Percentiles rank a stretch among this genome's conserved stretches.
Evolutionary conservation across 1,139 yeast species (phyloP).

Genomic region (Candida sojae): DNA sequence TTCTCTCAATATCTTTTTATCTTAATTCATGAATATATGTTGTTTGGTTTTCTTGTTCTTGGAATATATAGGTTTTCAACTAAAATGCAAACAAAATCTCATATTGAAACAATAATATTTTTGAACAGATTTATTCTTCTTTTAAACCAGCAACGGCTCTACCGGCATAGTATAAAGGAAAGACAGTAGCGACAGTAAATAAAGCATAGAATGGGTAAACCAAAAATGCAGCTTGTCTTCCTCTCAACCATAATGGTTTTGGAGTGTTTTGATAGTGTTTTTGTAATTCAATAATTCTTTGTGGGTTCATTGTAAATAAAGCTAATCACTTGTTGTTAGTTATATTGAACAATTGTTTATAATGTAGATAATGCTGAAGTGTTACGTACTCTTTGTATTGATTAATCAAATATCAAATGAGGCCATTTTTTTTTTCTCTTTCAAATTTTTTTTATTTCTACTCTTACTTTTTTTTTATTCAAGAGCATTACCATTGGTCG

Average conservation of each 20-base stretch:
- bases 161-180: conserved; percentile 74
- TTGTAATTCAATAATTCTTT: conserved; percentile 74
- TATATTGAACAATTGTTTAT: neutral
- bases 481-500: conserved; percentile 3
- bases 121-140: conserved; percentile 3
- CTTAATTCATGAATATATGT: neutral
- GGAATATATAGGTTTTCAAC: neutral
- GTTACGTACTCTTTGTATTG: neutral
- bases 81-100: no score
- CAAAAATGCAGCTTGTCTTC: conserved; percentile 71
- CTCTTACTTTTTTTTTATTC: neutral
- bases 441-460: neutral
- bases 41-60: neutral
- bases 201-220: conserved; percentile 90
- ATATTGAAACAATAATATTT: neutral
- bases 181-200: conserved; percentile 70
- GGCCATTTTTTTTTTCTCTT: neutral
- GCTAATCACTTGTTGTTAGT: neutral
- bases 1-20: neutral
- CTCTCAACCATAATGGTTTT: conserved; percentile 77
- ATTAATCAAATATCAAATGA: neutral
- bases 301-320: conserved; percentile 46
- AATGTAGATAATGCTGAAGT: neutral
- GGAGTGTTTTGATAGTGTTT: conserved; percentile 70
- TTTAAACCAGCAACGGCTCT: conserved; percentile 51